phyloP scores from a whole-genome alignment of 331 rosid species.

The Pyrus hybrid region DNA sequence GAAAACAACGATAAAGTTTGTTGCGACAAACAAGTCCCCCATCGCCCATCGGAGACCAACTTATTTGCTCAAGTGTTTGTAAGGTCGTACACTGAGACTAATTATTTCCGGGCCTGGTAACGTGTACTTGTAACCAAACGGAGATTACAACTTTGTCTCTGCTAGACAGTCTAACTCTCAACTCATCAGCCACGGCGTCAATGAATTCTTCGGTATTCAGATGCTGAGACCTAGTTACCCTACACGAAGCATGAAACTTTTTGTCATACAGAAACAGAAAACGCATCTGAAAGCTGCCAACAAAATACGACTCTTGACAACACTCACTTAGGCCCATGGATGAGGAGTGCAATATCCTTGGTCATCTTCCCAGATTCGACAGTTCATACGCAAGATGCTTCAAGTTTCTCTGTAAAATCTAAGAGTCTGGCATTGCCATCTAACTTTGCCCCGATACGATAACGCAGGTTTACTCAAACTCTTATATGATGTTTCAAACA shows the following conservation, averaged over 20 bases:
- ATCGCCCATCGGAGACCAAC: no score
- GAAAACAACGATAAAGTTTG: no score
- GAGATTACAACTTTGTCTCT: constrained; percentile 37
- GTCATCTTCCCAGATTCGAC: constrained; percentile 99
- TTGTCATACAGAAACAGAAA: background rate
- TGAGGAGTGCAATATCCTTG: constrained; percentile 77
- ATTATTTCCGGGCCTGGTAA: no score
- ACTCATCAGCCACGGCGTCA: constrained; percentile 76
- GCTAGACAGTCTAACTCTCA: constrained; percentile 40
- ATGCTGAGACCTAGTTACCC: constrained; percentile 71
- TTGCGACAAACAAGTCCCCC: no score
- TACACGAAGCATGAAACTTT: constrained; percentile 16
- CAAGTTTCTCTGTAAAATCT: constrained; percentile 70
- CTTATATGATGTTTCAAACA: background rate
- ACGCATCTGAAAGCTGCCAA: background rate
- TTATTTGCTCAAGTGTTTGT: no score
- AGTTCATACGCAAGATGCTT: constrained; percentile 62
- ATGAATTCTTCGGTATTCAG: constrained; percentile 85
- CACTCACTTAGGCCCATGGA: background rate
- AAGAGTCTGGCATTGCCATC: constrained; percentile 61
- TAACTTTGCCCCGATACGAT: constrained; percentile 61
- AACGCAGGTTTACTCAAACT: background rate
- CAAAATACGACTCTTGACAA: background rate
- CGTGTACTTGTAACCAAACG: background rate
- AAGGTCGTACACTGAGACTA: no score